A percentile compares a stretch with the other conserved stretches of the same genome.
Conservation (phyloP, 352 stramenopile genomes). For the Pythium phragmitis region DNA sequence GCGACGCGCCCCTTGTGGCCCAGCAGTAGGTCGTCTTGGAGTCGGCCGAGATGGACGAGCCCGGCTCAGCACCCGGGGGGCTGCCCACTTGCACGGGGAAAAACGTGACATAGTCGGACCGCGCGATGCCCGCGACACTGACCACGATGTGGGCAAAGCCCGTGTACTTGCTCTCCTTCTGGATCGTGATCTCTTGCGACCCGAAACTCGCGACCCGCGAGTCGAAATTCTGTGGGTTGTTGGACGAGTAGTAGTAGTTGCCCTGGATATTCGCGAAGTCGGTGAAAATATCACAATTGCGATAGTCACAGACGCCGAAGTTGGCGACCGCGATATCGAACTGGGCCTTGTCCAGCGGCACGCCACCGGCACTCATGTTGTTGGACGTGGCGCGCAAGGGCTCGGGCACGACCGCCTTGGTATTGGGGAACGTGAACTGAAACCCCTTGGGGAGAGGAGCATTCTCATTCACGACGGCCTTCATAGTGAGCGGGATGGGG, state of each 20-base stretch:
- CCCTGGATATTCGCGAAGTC: constrained; percentile 23
- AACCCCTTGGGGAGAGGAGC: constrained; percentile 41
- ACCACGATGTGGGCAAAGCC: constrained; percentile 70
- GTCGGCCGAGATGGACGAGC: constrained; percentile 43
- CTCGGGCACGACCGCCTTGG: constrained; percentile 40
- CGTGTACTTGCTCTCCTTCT: constrained; percentile 79
- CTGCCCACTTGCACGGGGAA: constrained; percentile 77
- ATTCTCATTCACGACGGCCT: constrained; percentile 54
- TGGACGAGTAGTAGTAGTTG: constrained; percentile 61
- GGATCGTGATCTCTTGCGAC: constrained; percentile 63
- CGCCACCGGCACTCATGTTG: constrained; percentile 24
- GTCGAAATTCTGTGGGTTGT: constrained; percentile 72
- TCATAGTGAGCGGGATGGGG: constrained; percentile 59
- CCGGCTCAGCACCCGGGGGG: constrained; percentile 47
- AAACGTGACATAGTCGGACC: constrained; percentile 76
- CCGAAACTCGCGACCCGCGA: constrained; percentile 53
- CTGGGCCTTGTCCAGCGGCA: background rate
- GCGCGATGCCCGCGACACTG: constrained; percentile 61
- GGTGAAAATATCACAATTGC: constrained; percentile 69
- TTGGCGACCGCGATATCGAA: constrained; percentile 71
- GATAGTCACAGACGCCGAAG: constrained; percentile 78
- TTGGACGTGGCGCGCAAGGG: constrained; percentile 22
- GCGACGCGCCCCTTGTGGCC: constrained; percentile 46
- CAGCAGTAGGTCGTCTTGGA: constrained; percentile 79
- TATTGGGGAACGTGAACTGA: constrained; percentile 53